These are phyloP conservation scores for Homolaphlyctis polyrhiza DNA, from an alignment of 371 early-diverging fungal species.

Conservation along the genomic window DNA sequence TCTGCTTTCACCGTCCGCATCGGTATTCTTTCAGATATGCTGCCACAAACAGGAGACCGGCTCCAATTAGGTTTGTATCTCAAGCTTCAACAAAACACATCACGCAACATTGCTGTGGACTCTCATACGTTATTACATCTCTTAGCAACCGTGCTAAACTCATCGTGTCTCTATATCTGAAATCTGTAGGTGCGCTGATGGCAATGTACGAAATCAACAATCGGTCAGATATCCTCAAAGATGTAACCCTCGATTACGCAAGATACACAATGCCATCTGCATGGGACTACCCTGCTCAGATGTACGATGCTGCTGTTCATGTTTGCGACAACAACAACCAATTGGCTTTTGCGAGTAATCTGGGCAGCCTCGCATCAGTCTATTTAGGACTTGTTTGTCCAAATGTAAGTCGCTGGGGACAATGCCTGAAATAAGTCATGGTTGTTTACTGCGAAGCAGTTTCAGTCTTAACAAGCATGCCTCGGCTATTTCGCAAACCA, in stretches of 20 bases:
- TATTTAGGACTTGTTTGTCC: background rate
- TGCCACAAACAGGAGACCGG: too few species aligned
- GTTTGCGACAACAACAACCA: background rate
- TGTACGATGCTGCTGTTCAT: background rate
- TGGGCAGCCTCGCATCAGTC: background rate
- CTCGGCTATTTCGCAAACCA: too few species aligned
- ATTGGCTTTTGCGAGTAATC: background rate
- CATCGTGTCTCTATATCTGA: too few species aligned
- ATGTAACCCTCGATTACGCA: background rate
- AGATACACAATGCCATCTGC: background rate
- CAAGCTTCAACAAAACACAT: too few species aligned
- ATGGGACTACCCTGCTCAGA: background rate
- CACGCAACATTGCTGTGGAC: too few species aligned
- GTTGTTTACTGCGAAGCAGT: background rate
- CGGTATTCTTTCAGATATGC: too few species aligned
- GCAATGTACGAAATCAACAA: slow-evolving; percentile 1
- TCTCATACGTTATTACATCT: too few species aligned
- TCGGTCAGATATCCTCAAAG: background rate
- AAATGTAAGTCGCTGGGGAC: background rate
- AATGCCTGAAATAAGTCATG: background rate
- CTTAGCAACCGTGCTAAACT: too few species aligned
- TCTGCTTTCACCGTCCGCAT: too few species aligned
- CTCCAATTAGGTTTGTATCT: too few species aligned
- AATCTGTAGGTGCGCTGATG: background rate
- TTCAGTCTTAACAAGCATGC: background rate